Evolutionary conservation across 1,284 basidiomycete species (phyloP).

Genomic region (Hypsizygus ulmarius): DNA sequence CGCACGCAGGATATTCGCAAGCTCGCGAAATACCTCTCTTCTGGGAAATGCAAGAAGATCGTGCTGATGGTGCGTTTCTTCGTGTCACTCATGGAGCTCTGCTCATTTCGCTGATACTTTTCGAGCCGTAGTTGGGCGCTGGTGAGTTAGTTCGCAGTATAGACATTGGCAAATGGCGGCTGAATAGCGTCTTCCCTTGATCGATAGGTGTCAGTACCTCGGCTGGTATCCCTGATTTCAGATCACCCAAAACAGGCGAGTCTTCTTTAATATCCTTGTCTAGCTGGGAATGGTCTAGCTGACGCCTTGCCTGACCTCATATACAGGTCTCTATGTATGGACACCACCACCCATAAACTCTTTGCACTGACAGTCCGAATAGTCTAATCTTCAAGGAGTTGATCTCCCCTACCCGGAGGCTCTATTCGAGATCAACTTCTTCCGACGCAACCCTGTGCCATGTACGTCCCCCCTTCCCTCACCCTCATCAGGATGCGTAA

Average conservation of each 20-base stretch:
- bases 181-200: background rate
- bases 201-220: slow-evolving; percentile 68
- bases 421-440: slow-evolving; percentile 77
- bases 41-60: slow-evolving; percentile 61
- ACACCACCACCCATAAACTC: background rate
- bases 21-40: slow-evolving; percentile 67
- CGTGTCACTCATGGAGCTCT: background rate
- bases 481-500: background rate
- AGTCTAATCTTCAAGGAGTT: slow-evolving; percentile 74
- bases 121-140: slow-evolving; percentile 50
- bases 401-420: slow-evolving; percentile 79
- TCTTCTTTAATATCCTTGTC: background rate
- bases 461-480: slow-evolving; percentile 45
- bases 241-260: slow-evolving; percentile 72
- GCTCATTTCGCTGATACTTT: slow-evolving; percentile 2
- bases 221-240: slow-evolving; percentile 79
- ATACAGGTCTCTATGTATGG: slow-evolving; percentile 52
- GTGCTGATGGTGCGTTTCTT: slow-evolving; percentile 63
- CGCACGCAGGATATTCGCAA: slow-evolving; percentile 28
- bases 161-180: no score
- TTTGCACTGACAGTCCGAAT: slow-evolving; percentile 3
- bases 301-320: background rate
- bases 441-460: slow-evolving; percentile 67
- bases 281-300: no score
- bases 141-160: no score